These are phyloP conservation scores for Graphiopsis chlorocephala DNA, from an alignment of 2,329 filamentous ascomycete genomes.

Conservation along the genomic window DNA sequence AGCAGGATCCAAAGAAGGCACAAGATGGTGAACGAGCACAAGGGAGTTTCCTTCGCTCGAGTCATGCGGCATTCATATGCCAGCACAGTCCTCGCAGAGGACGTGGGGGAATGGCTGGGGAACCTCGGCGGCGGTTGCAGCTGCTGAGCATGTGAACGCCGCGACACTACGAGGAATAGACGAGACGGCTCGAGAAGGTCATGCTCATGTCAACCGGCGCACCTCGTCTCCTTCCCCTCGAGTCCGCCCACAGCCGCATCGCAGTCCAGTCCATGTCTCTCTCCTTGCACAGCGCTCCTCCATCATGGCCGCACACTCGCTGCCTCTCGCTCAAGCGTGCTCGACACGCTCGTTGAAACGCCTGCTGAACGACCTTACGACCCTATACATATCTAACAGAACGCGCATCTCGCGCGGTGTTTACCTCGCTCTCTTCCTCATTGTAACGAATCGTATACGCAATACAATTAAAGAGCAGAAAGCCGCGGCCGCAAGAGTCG, in stretches of 20 bases:
- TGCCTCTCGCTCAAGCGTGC: slow-evolving; percentile 19
- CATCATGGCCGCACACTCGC: slow-evolving; percentile 24
- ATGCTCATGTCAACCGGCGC: neutral
- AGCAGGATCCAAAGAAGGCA: no score
- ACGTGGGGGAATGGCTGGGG: neutral
- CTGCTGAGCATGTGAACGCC: neutral
- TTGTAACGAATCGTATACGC: slow-evolving; percentile 81
- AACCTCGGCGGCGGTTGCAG: slow-evolving; percentile 5
- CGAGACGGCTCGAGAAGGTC: neutral
- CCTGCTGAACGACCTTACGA: slow-evolving; percentile 52
- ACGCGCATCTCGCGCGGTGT: slow-evolving; percentile 78
- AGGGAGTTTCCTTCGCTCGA: neutral
- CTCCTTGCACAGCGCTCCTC: neutral
- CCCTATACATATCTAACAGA: slow-evolving; percentile 74
- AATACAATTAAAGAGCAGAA: slow-evolving; percentile 93
- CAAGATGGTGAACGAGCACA: neutral
- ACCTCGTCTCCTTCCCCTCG: neutral
- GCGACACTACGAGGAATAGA: neutral
- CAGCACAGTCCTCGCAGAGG: neutral
- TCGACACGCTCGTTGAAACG: slow-evolving; percentile 32
- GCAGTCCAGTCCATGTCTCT: neutral
- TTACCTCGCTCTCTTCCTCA: slow-evolving; percentile 77
- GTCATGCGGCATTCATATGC: neutral
- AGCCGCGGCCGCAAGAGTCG: slow-evolving; percentile 69
- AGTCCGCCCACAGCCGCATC: neutral